Evolutionary conservation across 345 rosid species (phyloP).

Genomic region (Salix brachista): DNA sequence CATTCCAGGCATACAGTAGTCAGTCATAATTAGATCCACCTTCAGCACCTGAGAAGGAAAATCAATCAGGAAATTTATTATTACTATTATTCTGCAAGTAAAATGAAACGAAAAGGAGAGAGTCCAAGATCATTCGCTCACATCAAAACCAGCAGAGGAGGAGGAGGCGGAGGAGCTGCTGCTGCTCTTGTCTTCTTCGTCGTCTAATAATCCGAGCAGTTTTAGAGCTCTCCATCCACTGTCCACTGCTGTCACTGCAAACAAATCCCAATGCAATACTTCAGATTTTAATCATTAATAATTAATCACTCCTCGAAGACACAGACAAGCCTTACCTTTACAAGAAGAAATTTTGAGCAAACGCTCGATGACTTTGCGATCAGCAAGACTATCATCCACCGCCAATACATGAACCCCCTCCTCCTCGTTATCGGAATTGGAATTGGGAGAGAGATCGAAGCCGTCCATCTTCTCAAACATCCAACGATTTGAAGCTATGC

Average conservation of each 20-base stretch:
- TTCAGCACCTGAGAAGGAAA: conserved; percentile 49
- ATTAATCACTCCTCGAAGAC: background rate
- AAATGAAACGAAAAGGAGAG: background rate
- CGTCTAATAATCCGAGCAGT: conserved; percentile 49
- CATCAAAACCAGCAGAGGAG: conserved; percentile 34
- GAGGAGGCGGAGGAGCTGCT: background rate
- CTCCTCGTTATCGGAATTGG: conserved; percentile 28
- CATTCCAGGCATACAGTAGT: conserved; percentile 99
- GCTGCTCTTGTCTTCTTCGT: conserved; percentile 48
- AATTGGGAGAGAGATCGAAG: conserved; percentile 31
- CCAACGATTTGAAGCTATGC: conserved; percentile 41
- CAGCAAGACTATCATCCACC: conserved; percentile 84
- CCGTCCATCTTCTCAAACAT: conserved; percentile 42
- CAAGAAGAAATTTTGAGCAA: conserved; percentile 72
- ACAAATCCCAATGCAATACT: background rate
- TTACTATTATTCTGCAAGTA: no score
- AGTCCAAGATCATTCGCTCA: conserved; percentile 17
- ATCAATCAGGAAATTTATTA: background rate
- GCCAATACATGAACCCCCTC: conserved; percentile 84
- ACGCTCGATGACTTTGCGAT: conserved; percentile 81
- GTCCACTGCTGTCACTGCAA: conserved; percentile 83
- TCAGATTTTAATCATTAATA: background rate
- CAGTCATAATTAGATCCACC: conserved; percentile 90
- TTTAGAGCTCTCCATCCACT: conserved; percentile 84
- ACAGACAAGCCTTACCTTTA: conserved; percentile 47